Conservation (phyloP, 108 stramenopile genomes). For the Cyclotella sp. region DNA sequence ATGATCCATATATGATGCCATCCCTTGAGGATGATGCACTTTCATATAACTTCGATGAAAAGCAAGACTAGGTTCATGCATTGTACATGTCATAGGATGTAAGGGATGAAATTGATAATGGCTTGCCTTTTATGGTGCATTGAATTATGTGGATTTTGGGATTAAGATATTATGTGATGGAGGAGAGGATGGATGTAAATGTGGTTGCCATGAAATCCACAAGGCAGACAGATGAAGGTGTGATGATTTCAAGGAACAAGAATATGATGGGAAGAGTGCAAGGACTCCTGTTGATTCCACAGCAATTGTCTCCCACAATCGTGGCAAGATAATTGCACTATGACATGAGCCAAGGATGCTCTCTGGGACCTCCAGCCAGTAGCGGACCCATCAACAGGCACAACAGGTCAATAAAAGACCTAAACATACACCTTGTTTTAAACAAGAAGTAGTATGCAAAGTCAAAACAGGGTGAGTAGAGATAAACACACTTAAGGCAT, state of each 20-base stretch:
- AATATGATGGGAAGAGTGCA: conserved; percentile 9
- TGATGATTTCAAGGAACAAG: conserved; percentile 2
- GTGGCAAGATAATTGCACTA: conserved; percentile 2
- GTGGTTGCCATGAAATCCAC: neutral
- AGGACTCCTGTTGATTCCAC: conserved; percentile 32
- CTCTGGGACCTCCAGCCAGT: too few species aligned
- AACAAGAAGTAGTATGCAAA: too few species aligned
- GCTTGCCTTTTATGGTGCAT: conserved; percentile 22
- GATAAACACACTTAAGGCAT: too few species aligned
- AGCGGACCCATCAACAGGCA: too few species aligned
- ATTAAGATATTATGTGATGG: conserved; percentile 28
- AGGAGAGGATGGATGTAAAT: conserved; percentile 6
- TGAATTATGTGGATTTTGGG: conserved; percentile 16
- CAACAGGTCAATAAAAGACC: too few species aligned
- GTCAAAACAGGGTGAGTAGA: too few species aligned
- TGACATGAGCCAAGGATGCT: too few species aligned
- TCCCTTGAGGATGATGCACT: conserved; percentile 48
- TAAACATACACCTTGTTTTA: too few species aligned
- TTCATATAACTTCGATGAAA: conserved; percentile 27
- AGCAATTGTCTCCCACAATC: conserved; percentile 21
- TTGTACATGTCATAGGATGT: conserved; percentile 27
- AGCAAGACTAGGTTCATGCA: conserved; percentile 18
- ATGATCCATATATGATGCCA: conserved; percentile 53
- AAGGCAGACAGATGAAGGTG: neutral
- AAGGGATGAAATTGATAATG: conserved; percentile 33